Evolutionary conservation across 345 rosid genomes (phyloP), one percentile per base, ranked within the genome.

Genomic region (Combretum micranthum): DNA sequence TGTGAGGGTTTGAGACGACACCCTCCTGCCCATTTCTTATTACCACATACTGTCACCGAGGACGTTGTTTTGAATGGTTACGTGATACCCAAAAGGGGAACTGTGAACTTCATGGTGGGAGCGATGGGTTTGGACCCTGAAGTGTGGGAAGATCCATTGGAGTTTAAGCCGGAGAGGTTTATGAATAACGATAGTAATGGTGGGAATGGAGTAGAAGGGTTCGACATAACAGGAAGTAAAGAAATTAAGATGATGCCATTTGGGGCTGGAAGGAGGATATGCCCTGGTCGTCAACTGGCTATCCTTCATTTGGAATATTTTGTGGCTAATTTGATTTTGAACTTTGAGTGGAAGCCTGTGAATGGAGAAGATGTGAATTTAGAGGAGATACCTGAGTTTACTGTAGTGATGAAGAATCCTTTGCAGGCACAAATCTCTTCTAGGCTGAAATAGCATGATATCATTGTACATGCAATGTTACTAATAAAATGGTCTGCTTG

Each of bases 181-280:
- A 21, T 64, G 42, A 39, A 43, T 19, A 55, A n/a, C 12, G 2
- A 46, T 2, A n/a, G n/a, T n/a, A 21, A 13, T 8, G 51, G 13
- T 15, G 42, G n/a, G 50, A 17, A 16, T 0, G 48, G 22, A 10
- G 67, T 7, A 32, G 39, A 44, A 44, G 64, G 22, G n/a, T 56
- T 64, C 10, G 67, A 64, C 22, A 37, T 64, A 25, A 63, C 67
- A 12, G 67, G 61, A 47, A 63, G 2, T 3, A 37, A 55, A 53
- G 60, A 63, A 49, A 63, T 63, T 20, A 63, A 63, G 67, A 63
- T 63, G 67, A 55, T 63, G 67, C 67, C 67, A 0, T 63, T 63
- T 2, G 60, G 67, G 55, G 67, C n/a, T 6, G 67, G 67, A 48
- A 47, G 67, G 59, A 55, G 67, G 44, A 63, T 55, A 15, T 63